Evolutionary conservation across 148 eudicot species (phyloP), one percentile per base, ranked within the genome.

Genomic region (Diospyros kaki): DNA sequence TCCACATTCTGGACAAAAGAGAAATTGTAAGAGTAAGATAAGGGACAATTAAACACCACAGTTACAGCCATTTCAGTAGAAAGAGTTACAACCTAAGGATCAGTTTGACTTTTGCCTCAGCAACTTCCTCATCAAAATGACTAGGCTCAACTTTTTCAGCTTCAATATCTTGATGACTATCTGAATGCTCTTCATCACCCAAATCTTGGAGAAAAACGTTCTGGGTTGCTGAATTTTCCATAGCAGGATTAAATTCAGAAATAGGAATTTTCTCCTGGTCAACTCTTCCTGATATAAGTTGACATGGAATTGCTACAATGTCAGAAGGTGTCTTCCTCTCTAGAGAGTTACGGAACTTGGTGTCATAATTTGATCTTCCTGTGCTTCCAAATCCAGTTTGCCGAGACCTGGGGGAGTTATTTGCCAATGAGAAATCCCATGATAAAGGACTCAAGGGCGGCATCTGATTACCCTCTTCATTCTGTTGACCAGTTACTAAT

Each of bases 71-170:
- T 67, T 74, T 39, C 42, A 78, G 68, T 54, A 67, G n/a, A 71
- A 42, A 52, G 68, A 66, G 67, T 40, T 51, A 73, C 76, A 73
- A 92, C 99, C 97, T 91, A 42, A 95, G 48, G n/a, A 89, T 75
- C 68, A 93, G 82, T 83, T 80, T 89, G 67, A 95, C 87, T 87
- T 89, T 93, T 75, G 98, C 97, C 76, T 83, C 81, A 45, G 89
- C 87, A 62, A 83, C 88, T 88, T 91, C 92, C 83, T 91, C 72
- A 53, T 91, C 96, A 79, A 81, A 81, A 79, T 84, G 72, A 81
- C 68, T 68, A 43, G 72, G 67, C 53, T 62, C 68, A 51, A 66
- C 75, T 83, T 80, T 92, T 74, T 84, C 82, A 64, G 76, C 44
- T 54, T 80, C 79, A 80, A 79, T 76, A 74, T 83, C 71, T 44